Evolutionary conservation across 2,329 filamentous ascomycete species (phyloP).

Genomic region (Neofusicoccum sp.): DNA sequence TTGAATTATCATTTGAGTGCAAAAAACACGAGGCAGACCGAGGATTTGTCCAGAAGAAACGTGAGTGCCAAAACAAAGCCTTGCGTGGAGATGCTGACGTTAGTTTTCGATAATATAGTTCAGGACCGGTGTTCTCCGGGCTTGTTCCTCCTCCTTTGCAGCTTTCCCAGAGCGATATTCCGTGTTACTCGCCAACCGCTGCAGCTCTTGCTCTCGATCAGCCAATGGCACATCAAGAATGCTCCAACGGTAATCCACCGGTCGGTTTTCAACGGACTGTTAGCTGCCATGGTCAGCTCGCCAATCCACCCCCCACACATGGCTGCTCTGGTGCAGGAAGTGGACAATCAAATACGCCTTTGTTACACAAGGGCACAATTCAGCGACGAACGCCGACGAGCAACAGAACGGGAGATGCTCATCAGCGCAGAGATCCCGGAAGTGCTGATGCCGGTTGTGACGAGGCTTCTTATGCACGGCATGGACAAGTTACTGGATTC

Average conservation of each 20-base stretch:
- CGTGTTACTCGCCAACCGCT: constrained; percentile 30
- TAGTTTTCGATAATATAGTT: constrained; percentile 6
- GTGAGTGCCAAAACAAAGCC: background rate
- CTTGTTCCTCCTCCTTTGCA: constrained; percentile 64
- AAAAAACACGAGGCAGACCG: constrained; percentile 20
- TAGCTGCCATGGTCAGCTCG: constrained; percentile 32
- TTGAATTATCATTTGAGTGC: constrained; percentile 37
- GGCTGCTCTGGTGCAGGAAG: constrained; percentile 52
- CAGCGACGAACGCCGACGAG: constrained; percentile 45
- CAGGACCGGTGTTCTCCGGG: constrained; percentile 24
- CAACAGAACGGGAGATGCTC: constrained; percentile 53
- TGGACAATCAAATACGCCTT: constrained; percentile 64
- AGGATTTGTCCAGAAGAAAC: constrained; percentile 10
- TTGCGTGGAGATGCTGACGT: background rate
- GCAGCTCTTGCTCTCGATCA: constrained; percentile 24
- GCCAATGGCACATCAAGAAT: constrained; percentile 34
- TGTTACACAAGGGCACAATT: constrained; percentile 52
- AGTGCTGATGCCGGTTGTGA: constrained; percentile 49
- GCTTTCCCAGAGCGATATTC: constrained; percentile 44
- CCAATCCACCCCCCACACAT: constrained; percentile 48
- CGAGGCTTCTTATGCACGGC: constrained; percentile 45
- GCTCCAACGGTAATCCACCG: constrained; percentile 43
- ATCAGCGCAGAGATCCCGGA: constrained; percentile 53
- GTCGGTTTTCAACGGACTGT: constrained; percentile 45
- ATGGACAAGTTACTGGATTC: constrained; percentile 38